Base-by-base conservation (phyloP, 2,329 filamentous ascomycete species). In the Arthrobotrys iridis region DNA sequence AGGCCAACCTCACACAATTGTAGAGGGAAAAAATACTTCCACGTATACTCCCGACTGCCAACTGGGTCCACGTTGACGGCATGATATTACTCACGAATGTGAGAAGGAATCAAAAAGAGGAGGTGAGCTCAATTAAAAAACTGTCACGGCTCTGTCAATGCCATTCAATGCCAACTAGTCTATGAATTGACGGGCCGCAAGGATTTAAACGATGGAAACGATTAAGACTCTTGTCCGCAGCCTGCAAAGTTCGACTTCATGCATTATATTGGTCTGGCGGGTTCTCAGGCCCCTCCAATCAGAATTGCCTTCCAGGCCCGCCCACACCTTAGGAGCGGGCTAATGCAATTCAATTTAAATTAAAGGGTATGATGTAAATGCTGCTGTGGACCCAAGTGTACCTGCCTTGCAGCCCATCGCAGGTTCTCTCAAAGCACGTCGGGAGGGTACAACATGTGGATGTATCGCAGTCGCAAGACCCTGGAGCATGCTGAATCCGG, bases 391-490 rank as follows among this genome's bases (percentile, higher is more conserved):
- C 64, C 65, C 59, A 55, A 58, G 30, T 55, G 50, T 70, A 58
- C 59, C 48, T 55, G 55, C 55, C 40, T 26, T 70, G 65, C 65
- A 70, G 55, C 65, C 45, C 65, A 70, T 70, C 65, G 65, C 65
- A 70, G 65, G 55, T 59, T 46, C 3, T 15, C 20, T 55, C 50
- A 30, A 45, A 43, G 41, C 15, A 67, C 60, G 64, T 60, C 35
- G 43, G 55, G 55, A 43, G 55, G 65, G 28, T 68, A 60, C 65
- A 45, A 52, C 22, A 10, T 30, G 18, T 58, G 35, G 28, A 59
- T 43, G 33, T 59, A 43, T 59, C 50, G 48, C 48, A 55, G n/a
- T 37, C 50, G 50, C 50, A 37, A 59, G 55, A 59, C 55, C 55
- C 55, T 59, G 55, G 35, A 59, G 52, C 55, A 6, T 59, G 24